Conservation (phyloP, 768 basidiomycete species). For the Mycena epipterygia region DNA sequence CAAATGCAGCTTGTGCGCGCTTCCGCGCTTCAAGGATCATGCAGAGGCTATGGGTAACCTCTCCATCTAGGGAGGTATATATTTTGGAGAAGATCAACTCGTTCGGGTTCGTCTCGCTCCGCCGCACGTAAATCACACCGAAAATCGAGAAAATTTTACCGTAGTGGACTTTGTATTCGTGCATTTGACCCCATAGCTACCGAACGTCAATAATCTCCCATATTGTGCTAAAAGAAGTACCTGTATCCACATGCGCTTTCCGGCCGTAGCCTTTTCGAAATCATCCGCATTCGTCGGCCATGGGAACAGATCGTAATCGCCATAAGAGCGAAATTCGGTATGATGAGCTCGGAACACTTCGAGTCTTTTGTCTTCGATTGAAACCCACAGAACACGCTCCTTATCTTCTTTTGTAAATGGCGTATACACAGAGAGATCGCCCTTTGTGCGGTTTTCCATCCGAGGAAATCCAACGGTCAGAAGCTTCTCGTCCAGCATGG, state of each 20-base stretch:
- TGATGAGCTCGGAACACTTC: background rate
- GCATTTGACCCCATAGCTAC: conserved; percentile 16
- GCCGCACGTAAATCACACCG: conserved; percentile 9
- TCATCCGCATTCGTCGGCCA: background rate
- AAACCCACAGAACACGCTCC: background rate
- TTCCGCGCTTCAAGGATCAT: conserved; percentile 9
- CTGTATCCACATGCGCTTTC: conserved; percentile 7
- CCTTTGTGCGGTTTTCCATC: background rate
- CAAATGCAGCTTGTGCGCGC: background rate
- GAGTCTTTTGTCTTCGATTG: conserved; percentile 3
- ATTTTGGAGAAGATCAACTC: conserved; percentile 5
- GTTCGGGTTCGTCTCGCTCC: background rate
- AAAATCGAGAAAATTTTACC: background rate
- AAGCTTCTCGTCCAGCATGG: background rate
- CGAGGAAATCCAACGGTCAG: background rate
- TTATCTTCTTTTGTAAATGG: background rate
- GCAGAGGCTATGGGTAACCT: background rate
- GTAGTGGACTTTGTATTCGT: conserved; percentile 3
- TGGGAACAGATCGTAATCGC: background rate
- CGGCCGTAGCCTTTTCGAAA: background rate
- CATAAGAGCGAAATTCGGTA: background rate
- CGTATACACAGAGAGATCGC: conserved; percentile 4
- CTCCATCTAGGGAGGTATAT: conserved; percentile 4
- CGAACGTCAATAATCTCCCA: background rate
- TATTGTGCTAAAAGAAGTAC: background rate